A percentile compares a stretch with the other conserved stretches of the same genome.
phyloP scores from a whole-genome alignment of 805 yeast species.

The Ogataea siamensis region DNA sequence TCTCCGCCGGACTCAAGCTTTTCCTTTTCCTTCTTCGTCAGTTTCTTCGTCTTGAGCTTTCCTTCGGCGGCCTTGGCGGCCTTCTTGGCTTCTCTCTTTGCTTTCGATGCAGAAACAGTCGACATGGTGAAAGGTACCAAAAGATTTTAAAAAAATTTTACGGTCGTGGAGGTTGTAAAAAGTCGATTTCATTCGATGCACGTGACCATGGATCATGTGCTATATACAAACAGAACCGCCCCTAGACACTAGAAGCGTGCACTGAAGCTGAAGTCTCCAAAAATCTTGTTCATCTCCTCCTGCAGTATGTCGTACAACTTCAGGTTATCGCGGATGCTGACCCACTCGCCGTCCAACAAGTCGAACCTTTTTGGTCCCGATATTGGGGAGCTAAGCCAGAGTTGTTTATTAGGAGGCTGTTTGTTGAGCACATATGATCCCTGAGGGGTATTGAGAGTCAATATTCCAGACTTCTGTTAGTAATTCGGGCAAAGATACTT shows the following conservation, averaged over 20 bases:
- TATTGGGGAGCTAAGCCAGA: constrained; percentile 92
- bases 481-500: constrained; percentile 21
- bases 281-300: constrained; percentile 43
- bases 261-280: constrained; percentile 26
- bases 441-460: constrained; percentile 66
- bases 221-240: neutral
- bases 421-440: constrained; percentile 93
- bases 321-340: constrained; percentile 65
- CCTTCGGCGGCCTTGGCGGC: constrained; percentile 89
- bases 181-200: neutral
- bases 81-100: constrained; percentile 97
- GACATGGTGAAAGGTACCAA: constrained; percentile 34
- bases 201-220: constrained; percentile 4
- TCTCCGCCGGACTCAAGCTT: constrained; percentile 46
- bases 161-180: constrained; percentile 16
- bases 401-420: constrained; percentile 96
- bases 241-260: constrained; percentile 3
- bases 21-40: constrained; percentile 52
- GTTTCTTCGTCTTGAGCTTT: constrained; percentile 58
- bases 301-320: constrained; percentile 46
- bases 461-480: constrained; percentile 56
- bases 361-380: constrained; percentile 92
- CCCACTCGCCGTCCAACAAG: constrained; percentile 71
- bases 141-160: constrained; percentile 15
- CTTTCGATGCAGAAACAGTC: constrained; percentile 83